phyloP scores from a whole-genome alignment of 805 yeast species.

The Yarrowia phangngaensis region DNA sequence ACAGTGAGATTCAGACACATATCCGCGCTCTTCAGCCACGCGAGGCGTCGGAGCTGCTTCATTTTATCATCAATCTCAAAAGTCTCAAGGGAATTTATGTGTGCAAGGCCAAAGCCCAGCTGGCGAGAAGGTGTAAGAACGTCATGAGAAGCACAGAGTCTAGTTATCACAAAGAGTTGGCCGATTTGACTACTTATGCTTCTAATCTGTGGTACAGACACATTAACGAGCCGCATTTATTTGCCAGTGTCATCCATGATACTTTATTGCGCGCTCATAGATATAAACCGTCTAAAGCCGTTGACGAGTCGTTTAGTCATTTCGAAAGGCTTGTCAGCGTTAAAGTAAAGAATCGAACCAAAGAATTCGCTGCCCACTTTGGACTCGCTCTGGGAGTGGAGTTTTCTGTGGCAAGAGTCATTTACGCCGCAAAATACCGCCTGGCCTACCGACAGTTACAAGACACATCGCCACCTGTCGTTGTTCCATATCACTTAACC shows the following conservation, averaged over 20 bases:
- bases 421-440: conserved; percentile 10
- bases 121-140: conserved; percentile 8
- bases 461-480: conserved; percentile 4
- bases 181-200: conserved; percentile 8
- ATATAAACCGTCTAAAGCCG: neutral
- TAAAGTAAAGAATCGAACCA: no score
- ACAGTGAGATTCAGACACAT: conserved; percentile 24
- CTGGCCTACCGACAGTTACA: conserved; percentile 1
- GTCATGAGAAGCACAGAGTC: conserved; percentile 14
- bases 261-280: neutral
- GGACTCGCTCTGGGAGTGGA: no score
- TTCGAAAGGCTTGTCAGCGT: conserved; percentile 1
- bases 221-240: conserved; percentile 1
- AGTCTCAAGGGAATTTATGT: conserved; percentile 19
- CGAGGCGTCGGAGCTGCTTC: conserved; percentile 18
- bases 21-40: conserved; percentile 6
- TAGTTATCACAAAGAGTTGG: conserved; percentile 17
- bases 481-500: conserved; percentile 5
- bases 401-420: conserved; percentile 2
- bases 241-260: conserved; percentile 1
- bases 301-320: neutral
- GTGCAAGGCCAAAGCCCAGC: conserved; percentile 21
- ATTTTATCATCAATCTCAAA: conserved; percentile 17
- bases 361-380: no score
- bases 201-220: conserved; percentile 19